Percentiles rank a stretch among this genome's conserved stretches.
Conservation (phyloP, 257 asterid genomes). For the Primulina tabacum region DNA sequence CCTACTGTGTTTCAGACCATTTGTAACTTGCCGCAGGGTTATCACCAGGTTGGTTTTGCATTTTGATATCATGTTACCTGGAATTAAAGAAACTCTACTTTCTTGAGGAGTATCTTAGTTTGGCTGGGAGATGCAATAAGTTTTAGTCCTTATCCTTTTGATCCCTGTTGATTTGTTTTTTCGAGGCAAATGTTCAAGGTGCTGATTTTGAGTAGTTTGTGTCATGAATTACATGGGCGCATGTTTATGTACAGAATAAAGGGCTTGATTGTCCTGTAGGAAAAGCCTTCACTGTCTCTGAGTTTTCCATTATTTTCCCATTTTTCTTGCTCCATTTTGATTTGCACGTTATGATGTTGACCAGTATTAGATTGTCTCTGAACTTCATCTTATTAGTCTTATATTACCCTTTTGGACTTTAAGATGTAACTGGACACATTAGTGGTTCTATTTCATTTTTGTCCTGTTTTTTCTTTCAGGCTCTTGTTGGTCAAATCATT, state of each 20-base stretch:
- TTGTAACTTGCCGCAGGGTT: slow-evolving; percentile 54
- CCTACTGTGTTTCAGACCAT: slow-evolving; percentile 70
- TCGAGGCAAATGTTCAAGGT: not conserved
- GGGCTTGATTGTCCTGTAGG: not conserved
- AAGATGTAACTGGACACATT: no score
- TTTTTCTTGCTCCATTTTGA: no score
- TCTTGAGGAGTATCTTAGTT: not conserved
- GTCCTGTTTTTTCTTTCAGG: no score
- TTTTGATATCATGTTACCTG: not conserved
- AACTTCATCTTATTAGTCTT: no score
- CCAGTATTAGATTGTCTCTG: no score
- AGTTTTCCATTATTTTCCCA: no score
- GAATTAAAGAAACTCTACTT: not conserved
- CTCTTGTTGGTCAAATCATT: no score
- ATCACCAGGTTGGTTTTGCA: slow-evolving; percentile 54
- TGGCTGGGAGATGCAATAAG: not conserved
- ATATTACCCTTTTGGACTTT: no score
- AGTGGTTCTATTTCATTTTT: no score
- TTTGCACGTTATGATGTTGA: no score
- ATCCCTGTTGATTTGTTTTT: not conserved
- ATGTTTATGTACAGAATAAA: no score
- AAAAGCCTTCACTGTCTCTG: no score
- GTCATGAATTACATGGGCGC: not conserved
- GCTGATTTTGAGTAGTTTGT: not conserved
- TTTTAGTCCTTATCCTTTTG: not conserved